Conservation (phyloP, 2,329 filamentous ascomycete genomes). For the Neofusicoccum sp. region DNA sequence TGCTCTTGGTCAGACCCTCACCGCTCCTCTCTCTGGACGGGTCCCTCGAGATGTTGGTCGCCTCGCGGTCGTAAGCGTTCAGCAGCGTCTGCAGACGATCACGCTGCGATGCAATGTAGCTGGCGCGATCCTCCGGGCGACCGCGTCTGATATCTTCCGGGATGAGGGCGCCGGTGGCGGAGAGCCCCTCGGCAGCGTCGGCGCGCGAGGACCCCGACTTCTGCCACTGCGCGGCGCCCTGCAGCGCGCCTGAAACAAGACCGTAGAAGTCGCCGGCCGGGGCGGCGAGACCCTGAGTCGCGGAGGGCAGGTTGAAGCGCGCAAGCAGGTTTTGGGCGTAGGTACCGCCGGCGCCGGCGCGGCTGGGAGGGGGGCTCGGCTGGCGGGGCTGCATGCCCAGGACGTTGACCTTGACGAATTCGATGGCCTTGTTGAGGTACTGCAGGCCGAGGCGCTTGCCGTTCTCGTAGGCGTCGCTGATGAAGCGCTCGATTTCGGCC, state of each 20-base stretch:
- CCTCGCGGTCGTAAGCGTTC: constrained; percentile 76
- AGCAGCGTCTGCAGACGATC: constrained; percentile 74
- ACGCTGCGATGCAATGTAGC: constrained; percentile 74
- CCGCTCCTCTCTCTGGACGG: constrained; percentile 48
- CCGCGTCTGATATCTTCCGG: constrained; percentile 64
- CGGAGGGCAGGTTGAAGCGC: constrained; percentile 78
- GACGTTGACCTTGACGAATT: constrained; percentile 68
- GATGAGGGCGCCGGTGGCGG: constrained; percentile 63
- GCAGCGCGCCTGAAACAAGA: constrained; percentile 71
- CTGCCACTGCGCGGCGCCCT: constrained; percentile 54
- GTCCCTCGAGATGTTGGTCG: constrained; percentile 45
- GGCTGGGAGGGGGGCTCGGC: constrained; percentile 45
- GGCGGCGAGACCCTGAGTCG: constrained; percentile 43
- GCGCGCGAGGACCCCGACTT: constrained; percentile 35
- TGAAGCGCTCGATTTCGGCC: constrained; percentile 83
- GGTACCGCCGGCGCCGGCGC: constrained; percentile 39
- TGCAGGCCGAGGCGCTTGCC: constrained; percentile 73
- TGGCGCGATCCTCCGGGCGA: constrained; percentile 61
- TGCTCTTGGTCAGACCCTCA: constrained; percentile 68
- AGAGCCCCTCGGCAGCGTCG: constrained; percentile 50
- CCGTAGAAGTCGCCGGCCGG: constrained; percentile 69
- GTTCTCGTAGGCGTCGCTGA: constrained; percentile 75
- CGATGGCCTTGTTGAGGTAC: constrained; percentile 46
- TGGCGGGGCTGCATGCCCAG: constrained; percentile 70
- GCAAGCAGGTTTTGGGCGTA: constrained; percentile 83